Percentiles rank a stretch among this genome's conserved stretches.
These are phyloP conservation scores for Coemansia sp. DNA, from an alignment of 192 early-diverging fungal species.

Conservation along the genomic window DNA sequence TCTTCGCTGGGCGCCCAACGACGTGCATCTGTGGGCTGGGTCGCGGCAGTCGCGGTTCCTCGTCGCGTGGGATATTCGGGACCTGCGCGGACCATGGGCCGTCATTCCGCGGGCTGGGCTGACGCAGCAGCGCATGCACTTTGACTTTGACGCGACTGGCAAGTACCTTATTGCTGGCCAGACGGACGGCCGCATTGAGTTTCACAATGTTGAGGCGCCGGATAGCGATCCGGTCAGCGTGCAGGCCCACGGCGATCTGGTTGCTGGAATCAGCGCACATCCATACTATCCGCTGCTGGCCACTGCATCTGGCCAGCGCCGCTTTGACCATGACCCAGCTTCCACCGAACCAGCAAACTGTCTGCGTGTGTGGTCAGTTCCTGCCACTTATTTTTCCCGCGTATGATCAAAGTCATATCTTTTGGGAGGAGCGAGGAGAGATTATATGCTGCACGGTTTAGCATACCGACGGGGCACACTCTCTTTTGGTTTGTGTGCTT, in stretches of 20 bases:
- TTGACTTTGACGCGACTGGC: constrained; percentile 67
- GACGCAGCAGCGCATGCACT: constrained; percentile 72
- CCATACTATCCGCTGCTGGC: constrained; percentile 66
- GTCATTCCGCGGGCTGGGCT: constrained; percentile 51
- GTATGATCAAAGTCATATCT: background rate
- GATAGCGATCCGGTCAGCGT: background rate
- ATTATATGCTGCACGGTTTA: no score
- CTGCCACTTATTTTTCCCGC: constrained; percentile 1
- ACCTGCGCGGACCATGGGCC: constrained; percentile 63
- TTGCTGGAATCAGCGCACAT: constrained; percentile 60
- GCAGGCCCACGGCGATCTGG: constrained; percentile 53
- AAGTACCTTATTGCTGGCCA: constrained; percentile 62
- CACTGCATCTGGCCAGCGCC: constrained; percentile 72
- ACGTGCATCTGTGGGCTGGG: constrained; percentile 63
- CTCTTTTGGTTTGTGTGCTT: no score
- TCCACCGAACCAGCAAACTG: constrained; percentile 3
- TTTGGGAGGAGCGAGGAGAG: no score
- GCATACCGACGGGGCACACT: no score
- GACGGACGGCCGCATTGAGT: constrained; percentile 7
- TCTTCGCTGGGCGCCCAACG: constrained; percentile 67
- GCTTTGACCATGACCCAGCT: constrained; percentile 1
- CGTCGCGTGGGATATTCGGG: constrained; percentile 77
- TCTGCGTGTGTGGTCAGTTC: constrained; percentile 28
- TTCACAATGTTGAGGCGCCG: background rate
- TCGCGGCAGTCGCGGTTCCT: constrained; percentile 61